Percentiles rank a stretch among this genome's conserved stretches.
Evolutionary conservation across 2,329 filamentous ascomycete species (phyloP).

Genomic region (Aphanocladium album): DNA sequence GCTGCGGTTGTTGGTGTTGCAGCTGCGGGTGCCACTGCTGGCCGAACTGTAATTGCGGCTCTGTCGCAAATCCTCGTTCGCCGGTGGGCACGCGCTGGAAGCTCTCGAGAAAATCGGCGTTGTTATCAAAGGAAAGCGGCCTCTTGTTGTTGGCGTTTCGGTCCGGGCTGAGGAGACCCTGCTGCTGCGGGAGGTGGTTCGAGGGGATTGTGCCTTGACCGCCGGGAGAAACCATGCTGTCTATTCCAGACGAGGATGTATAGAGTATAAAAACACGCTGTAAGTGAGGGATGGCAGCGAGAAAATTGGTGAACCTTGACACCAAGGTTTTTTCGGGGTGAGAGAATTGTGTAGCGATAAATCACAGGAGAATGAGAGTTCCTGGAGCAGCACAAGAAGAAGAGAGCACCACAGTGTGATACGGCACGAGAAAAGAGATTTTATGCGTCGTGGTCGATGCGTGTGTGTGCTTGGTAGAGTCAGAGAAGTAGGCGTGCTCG

Average conservation of each 20-base stretch:
- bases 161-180: not conserved
- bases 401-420: not conserved
- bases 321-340: not conserved
- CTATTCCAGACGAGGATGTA: no score
- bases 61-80: not conserved
- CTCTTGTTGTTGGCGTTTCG: not conserved
- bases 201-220: not conserved
- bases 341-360: not conserved
- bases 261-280: not conserved
- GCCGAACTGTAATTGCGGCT: not conserved
- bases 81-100: not conserved
- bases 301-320: not conserved
- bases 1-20: not conserved
- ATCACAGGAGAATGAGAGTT: no score
- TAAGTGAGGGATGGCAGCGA: no score
- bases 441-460: no score
- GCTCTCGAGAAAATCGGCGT: not conserved
- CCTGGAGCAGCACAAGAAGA: not conserved
- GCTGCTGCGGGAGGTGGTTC: not conserved
- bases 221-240: not conserved
- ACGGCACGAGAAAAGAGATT: not conserved
- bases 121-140: not conserved
- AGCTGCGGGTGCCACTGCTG: not conserved
- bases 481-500: no score
- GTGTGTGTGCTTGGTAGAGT: no score